These are phyloP conservation scores for Heracleum sosnowskyi DNA, from an alignment of 129 eudicot species.

Conservation along the genomic window DNA sequence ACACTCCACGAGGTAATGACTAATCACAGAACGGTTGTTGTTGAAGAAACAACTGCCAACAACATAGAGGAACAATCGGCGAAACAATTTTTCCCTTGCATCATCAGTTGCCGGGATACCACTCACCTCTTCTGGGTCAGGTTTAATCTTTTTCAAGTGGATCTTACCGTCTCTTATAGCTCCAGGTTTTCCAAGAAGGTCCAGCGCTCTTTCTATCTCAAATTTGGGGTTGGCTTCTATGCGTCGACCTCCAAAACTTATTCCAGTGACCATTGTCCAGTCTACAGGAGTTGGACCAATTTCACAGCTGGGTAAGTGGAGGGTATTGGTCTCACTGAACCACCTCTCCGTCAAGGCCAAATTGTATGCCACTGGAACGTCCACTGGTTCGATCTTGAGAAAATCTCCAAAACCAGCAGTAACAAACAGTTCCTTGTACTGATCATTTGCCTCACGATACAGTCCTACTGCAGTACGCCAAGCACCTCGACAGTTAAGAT, in stretches of 20 bases:
- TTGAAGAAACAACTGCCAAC: conserved; percentile 12
- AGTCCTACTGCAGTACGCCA: conserved; percentile 2
- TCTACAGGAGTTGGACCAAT: conserved; percentile 17
- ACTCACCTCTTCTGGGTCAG: neutral
- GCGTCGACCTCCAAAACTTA: neutral
- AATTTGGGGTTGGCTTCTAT: neutral
- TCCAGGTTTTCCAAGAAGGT: conserved; percentile 9
- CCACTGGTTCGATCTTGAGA: conserved; percentile 5
- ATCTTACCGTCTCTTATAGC: conserved; percentile 7
- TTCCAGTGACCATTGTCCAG: conserved; percentile 12
- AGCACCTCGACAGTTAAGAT: conserved; percentile 12
- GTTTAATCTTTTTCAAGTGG: neutral
- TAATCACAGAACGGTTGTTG: conserved; percentile 10
- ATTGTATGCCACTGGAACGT: conserved; percentile 10
- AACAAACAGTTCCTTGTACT: conserved; percentile 10
- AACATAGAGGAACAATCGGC: conserved; percentile 13
- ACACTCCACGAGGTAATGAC: conserved; percentile 1
- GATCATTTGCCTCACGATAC: neutral
- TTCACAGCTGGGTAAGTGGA: conserved; percentile 6
- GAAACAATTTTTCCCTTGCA: neutral
- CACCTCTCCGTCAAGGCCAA: conserved; percentile 16
- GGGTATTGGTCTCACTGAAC: conserved; percentile 11
- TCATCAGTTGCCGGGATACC: neutral
- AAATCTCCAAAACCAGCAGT: conserved; percentile 9
- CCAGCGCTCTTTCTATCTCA: neutral